Evolutionary conservation across 768 basidiomycete species (phyloP), one percentile per base, ranked within the genome.

Genomic region (Suillus ampliporus): DNA sequence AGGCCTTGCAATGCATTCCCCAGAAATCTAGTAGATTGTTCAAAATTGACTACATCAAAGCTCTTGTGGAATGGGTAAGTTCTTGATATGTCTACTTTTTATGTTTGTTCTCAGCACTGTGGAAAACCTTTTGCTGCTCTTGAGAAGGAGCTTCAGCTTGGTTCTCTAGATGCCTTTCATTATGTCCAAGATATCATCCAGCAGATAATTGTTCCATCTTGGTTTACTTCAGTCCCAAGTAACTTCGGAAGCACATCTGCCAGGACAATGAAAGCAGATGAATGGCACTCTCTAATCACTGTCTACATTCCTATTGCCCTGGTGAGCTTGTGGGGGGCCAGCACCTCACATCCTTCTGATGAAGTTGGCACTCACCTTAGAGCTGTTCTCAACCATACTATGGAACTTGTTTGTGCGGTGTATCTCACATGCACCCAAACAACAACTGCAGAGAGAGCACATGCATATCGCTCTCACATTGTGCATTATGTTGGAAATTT

Each of bases 301-400:
- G 53, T 79, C 19, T 72, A 74, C 58, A 64, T 79, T 17, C 76
- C 78, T 5, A 67, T 78, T 28, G 72, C 77, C 1, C 65, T 79
- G 3, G 51, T 75, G 21, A 67, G 64, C 28, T 54, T 73, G 2
- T 79, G 77, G 77, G 69, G 74, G 23, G 65, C 68, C 23, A 23
- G 58, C 10, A 58, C 65, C 7, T 61, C 37, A 0, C 56, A 60
- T 17, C 53, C 67, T 35, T 51, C 62, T 53, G 14, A 31, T 34
- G 37, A 57, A 26, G 26, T 41, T 7, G 10, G 34, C 7, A 37
- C 34, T 19, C 13, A 4, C 11, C 23, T 50, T 31, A 54, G 60
- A 34, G 21, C 14, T 58, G 53, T 69, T 50, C 65, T 76, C 0
- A 63, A 71, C 26, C 67, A 77, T 50, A 71, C 64, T 8, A 74